Conservation (phyloP, 2,329 filamentous ascomycete genomes). For the Magnaporthiopsis incrustans region DNA sequence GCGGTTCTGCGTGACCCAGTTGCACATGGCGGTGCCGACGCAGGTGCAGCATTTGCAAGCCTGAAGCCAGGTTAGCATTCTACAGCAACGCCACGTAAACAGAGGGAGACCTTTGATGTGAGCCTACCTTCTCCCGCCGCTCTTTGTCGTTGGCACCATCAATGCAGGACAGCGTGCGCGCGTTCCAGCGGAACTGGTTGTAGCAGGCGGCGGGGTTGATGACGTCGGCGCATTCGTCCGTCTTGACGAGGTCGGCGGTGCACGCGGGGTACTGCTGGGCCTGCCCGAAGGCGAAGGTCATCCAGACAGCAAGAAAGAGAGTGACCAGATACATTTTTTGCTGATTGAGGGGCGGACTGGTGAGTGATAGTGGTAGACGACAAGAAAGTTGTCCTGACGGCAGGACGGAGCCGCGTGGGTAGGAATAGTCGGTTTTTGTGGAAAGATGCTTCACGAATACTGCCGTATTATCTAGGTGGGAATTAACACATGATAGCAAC, state of each 20-base stretch:
- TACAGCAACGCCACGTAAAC: too few relatives aligned
- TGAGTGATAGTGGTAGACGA: background rate
- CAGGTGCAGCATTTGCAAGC: conserved; percentile 29
- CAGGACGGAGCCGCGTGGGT: too few relatives aligned
- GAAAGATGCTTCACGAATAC: too few relatives aligned
- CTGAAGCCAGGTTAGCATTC: conserved; percentile 12
- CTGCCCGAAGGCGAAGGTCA: conserved; percentile 13
- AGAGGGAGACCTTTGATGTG: background rate
- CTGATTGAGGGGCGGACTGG: background rate
- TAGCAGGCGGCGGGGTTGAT: conserved; percentile 32
- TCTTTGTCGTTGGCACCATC: conserved; percentile 25
- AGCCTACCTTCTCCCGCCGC: conserved; percentile 21
- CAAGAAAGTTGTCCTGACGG: background rate
- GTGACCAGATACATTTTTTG: background rate
- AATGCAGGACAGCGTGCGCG: conserved; percentile 28
- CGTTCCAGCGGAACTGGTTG: conserved; percentile 24
- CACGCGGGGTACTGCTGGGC: conserved; percentile 22
- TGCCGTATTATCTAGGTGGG: too few relatives aligned
- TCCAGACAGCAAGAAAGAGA: conserved; percentile 16
- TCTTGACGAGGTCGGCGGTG: conserved; percentile 24
- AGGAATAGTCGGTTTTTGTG: too few relatives aligned
- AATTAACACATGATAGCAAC: background rate
- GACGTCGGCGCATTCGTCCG: conserved; percentile 29
- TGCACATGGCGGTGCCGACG: conserved; percentile 26
- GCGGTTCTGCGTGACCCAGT: conserved; percentile 23